Evolutionary conservation across 1,284 basidiomycete genomes (phyloP).

Genomic region (Boletus mariae): DNA sequence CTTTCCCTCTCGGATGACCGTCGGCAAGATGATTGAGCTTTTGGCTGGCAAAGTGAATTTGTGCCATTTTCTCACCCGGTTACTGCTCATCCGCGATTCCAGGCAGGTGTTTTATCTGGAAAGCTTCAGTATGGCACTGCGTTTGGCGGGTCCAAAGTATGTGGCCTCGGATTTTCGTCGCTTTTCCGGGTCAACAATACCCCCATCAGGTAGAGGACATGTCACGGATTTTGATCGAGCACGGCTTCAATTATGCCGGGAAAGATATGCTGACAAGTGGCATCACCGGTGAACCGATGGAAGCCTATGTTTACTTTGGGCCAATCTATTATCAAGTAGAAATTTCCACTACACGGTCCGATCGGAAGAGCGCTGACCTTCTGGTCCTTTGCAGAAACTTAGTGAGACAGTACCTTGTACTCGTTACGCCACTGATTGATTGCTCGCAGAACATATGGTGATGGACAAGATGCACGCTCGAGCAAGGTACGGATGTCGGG

Average conservation of each 20-base stretch:
- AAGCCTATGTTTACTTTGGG: slow-evolving; percentile 97
- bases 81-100: slow-evolving; percentile 15
- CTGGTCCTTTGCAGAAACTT: slow-evolving; percentile 56
- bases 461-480: slow-evolving; percentile 99
- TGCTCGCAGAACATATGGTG: slow-evolving; percentile 83
- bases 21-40: slow-evolving; percentile 99
- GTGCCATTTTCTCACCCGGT: not conserved
- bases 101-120: slow-evolving; percentile 87
- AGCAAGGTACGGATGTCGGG: slow-evolving; percentile 59
- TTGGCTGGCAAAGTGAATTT: slow-evolving; percentile 83
- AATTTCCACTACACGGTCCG: slow-evolving; percentile 1
- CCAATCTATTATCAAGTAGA: slow-evolving; percentile 95
- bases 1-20: slow-evolving; percentile 99
- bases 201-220: slow-evolving; percentile 87
- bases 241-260: slow-evolving; percentile 95
- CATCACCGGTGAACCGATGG: slow-evolving; percentile 94
- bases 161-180: slow-evolving; percentile 2
- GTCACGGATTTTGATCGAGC: slow-evolving; percentile 91
- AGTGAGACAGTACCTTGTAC: slow-evolving; percentile 46
- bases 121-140: slow-evolving; percentile 93
- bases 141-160: slow-evolving; percentile 93
- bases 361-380: slow-evolving; percentile 10
- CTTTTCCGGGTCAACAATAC: slow-evolving; percentile 14
- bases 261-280: slow-evolving; percentile 99
- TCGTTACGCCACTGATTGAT: slow-evolving; percentile 18